Base-by-base conservation (phyloP, 306 rosid species). In the Cicer bijugum region DNA sequence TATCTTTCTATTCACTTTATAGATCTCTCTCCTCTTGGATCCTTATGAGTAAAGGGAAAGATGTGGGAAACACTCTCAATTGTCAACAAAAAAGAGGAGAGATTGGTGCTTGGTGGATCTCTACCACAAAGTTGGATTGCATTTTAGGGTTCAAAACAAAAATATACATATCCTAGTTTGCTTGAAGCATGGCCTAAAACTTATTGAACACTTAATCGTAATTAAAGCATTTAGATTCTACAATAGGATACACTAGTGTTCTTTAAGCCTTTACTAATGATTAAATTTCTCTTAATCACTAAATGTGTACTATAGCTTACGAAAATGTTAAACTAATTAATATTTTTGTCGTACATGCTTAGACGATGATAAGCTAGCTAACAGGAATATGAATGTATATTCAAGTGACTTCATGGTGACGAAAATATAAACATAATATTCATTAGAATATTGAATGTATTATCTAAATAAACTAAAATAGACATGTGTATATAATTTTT, bases 31-130 rank as follows among this genome's bases (percentile, higher is more conserved):
- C 12, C 62, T 53, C 72, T 89, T 79, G 92, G 88, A 92, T 89
- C 86, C 98, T 92, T 87, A 60, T 82, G 84, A 81, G 88, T 83
- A 82, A 92, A 92, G 95, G 88, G 81, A 86, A 86, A 78, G 86
- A 84, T 84, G 91, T 88, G 92, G 96, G 96, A 90, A 82, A 90
- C 96, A 88, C 88, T 90, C 81, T 90, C 91, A 84, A 83, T 83
- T 83, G 88, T 79, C 53, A 66, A 82, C 78, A 80, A 78, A 84
- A 86, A 83, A 52, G 63, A 45, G 11, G 69, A 56, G 67, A 64
- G 84, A 82, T 83, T 89, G 89, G 89, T 87, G 90, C 84, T 70
- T 79, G 78, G 78, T 83, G 72, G 85, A 81, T 67, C 85, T 78
- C 76, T 69, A 69, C 86, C 86, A 80, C 83, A 83, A 82, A 85